Conservation (phyloP, 495 filamentous ascomycete genomes). For the Penicillium odoratum region DNA sequence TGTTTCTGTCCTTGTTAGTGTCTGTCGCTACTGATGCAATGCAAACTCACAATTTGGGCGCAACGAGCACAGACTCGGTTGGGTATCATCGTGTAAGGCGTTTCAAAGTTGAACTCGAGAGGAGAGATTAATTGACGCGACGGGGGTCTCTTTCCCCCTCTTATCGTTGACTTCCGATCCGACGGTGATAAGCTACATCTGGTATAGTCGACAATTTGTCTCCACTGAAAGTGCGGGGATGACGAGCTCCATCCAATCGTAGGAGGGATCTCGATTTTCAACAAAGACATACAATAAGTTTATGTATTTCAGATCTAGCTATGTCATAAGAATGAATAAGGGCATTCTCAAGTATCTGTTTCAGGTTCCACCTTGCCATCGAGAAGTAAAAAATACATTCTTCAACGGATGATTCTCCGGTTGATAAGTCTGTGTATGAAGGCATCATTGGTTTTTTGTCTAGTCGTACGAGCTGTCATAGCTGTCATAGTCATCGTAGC, state of each 20-base stretch:
- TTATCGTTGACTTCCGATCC: constrained; percentile 21
- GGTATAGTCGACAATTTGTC: not conserved
- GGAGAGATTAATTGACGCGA: constrained; percentile 12
- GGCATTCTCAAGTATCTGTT: not conserved
- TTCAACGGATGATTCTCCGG: no score
- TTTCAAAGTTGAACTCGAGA: not conserved
- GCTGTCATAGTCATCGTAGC: not conserved
- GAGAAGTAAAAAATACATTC: not conserved
- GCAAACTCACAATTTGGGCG: constrained; percentile 23
- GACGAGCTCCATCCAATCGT: not conserved
- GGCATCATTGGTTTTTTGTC: no score
- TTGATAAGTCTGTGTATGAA: no score
- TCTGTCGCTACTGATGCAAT: not conserved
- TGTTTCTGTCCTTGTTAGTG: constrained; percentile 27
- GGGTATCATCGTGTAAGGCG: constrained; percentile 9
- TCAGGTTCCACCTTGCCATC: not conserved
- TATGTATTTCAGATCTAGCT: not conserved
- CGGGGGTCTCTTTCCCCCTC: constrained; percentile 4
- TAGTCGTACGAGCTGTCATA: no score
- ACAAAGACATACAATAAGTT: not conserved
- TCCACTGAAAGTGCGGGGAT: not conserved
- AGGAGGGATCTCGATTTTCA: not conserved
- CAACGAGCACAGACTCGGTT: constrained; percentile 33
- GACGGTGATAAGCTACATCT: constrained; percentile 5
- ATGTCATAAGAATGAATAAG: not conserved